Percentiles rank a stretch among this genome's conserved stretches.
Conservation (phyloP, 176 grass and related monocot species). For the Aegilops umbellulata region DNA sequence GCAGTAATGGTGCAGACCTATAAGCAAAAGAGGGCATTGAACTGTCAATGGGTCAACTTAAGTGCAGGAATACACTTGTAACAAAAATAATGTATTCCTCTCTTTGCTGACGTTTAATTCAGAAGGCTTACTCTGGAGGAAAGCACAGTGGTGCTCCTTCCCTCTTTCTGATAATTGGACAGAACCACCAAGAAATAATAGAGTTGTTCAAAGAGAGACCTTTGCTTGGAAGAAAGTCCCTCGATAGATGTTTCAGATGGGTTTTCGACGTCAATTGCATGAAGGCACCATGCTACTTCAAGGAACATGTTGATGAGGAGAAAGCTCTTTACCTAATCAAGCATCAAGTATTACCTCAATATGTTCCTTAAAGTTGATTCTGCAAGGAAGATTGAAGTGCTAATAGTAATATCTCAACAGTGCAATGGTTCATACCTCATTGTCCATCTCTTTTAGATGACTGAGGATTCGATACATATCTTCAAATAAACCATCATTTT, state of each 20-base stretch:
- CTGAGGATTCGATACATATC: slow-evolving; percentile 80
- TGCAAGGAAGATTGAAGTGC: not conserved
- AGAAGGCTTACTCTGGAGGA: slow-evolving; percentile 79
- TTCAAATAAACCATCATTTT: slow-evolving; percentile 70
- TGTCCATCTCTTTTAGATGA: slow-evolving; percentile 83
- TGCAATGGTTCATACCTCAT: slow-evolving; percentile 58
- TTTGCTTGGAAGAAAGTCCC: slow-evolving; percentile 71
- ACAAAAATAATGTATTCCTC: not conserved
- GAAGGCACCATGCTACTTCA: slow-evolving; percentile 86
- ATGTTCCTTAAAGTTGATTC: slow-evolving; percentile 5
- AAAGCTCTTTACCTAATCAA: slow-evolving; percentile 90
- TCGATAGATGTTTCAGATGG: slow-evolving; percentile 66
- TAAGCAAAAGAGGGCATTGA: slow-evolving; percentile 24
- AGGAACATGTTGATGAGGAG: slow-evolving; percentile 94
- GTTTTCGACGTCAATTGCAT: slow-evolving; percentile 68
- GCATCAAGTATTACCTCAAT: slow-evolving; percentile 12
- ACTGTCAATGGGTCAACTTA: slow-evolving; percentile 8
- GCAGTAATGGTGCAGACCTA: slow-evolving; percentile 84
- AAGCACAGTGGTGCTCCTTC: slow-evolving; percentile 71
- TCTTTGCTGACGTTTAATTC: not conserved
- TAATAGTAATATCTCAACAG: slow-evolving; percentile 42
- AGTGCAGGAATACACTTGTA: not conserved
- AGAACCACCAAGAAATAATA: slow-evolving; percentile 71
- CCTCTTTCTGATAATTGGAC: slow-evolving; percentile 66
- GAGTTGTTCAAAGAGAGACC: slow-evolving; percentile 70